These are phyloP conservation scores for Theileria sp. DNA, from an alignment of 169 alveolate genomes.

Conservation along the genomic window DNA sequence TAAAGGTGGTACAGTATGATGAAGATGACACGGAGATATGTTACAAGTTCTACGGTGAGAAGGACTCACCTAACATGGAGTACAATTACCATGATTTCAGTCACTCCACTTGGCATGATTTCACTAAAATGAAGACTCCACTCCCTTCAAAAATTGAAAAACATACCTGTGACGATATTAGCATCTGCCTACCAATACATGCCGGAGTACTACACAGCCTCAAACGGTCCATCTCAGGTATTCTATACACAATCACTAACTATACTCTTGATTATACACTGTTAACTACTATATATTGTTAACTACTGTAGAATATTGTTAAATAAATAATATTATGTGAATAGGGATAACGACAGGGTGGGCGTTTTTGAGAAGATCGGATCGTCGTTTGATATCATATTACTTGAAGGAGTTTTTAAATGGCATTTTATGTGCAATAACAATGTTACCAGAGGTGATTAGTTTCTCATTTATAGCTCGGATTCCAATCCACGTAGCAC, in stretches of 20 bases:
- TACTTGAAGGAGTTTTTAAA: constrained; percentile 72
- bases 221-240: constrained; percentile 30
- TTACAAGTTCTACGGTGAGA: constrained; percentile 44
- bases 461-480: constrained; percentile 79
- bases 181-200: constrained; percentile 54
- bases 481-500: constrained; percentile 76
- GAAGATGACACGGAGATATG: constrained; percentile 51
- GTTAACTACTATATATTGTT: background rate
- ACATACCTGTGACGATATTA: constrained; percentile 51
- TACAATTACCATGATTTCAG: constrained; percentile 63
- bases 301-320: background rate
- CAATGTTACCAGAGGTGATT: constrained; percentile 81
- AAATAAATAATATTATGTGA: background rate
- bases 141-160: constrained; percentile 47
- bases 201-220: constrained; percentile 46
- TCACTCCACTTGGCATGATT: constrained; percentile 68
- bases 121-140: constrained; percentile 52
- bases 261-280: too few relatives aligned
- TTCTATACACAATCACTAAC: background rate
- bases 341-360: constrained; percentile 21
- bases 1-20: constrained; percentile 42
- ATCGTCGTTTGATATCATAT: constrained; percentile 53
- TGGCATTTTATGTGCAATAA: constrained; percentile 76
- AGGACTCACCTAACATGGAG: constrained; percentile 33
- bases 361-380: constrained; percentile 41